Evolutionary conservation across 306 rosid genomes (phyloP).

Genomic region (Castanea crenata): DNA sequence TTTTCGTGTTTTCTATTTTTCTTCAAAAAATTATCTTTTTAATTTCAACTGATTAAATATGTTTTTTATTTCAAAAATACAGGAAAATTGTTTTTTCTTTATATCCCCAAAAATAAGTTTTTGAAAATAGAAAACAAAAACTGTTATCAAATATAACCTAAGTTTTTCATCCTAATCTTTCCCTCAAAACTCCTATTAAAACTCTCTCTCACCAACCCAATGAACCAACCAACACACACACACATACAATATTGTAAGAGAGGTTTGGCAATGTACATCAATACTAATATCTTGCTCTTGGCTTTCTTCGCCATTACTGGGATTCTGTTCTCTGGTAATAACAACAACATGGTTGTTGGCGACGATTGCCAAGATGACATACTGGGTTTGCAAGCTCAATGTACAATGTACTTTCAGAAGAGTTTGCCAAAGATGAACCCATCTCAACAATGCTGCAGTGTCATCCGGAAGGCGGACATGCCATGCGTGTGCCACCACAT

Average conservation of each 20-base stretch:
- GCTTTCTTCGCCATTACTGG: neutral
- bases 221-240: no score
- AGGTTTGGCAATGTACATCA: slow-evolving; percentile 14
- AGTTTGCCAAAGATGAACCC: neutral
- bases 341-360: slow-evolving; percentile 8
- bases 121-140: no score
- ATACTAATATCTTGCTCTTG: neutral
- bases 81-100: no score
- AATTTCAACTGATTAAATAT: no score
- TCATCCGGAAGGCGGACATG: neutral
- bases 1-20: no score
- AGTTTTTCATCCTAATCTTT: neutral
- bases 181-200: neutral
- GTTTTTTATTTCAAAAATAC: no score
- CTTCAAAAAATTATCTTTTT: no score
- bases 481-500: slow-evolving; percentile 23
- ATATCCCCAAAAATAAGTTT: no score
- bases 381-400: slow-evolving; percentile 3
- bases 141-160: no score
- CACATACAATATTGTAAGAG: neutral
- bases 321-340: neutral
- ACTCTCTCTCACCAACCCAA: neutral
- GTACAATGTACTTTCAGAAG: slow-evolving; percentile 12
- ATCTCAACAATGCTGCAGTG: slow-evolving; percentile 21
- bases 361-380: slow-evolving; percentile 27